Conservation (phyloP, 768 basidiomycete species). For the Mycena olivaceomarginata region DNA sequence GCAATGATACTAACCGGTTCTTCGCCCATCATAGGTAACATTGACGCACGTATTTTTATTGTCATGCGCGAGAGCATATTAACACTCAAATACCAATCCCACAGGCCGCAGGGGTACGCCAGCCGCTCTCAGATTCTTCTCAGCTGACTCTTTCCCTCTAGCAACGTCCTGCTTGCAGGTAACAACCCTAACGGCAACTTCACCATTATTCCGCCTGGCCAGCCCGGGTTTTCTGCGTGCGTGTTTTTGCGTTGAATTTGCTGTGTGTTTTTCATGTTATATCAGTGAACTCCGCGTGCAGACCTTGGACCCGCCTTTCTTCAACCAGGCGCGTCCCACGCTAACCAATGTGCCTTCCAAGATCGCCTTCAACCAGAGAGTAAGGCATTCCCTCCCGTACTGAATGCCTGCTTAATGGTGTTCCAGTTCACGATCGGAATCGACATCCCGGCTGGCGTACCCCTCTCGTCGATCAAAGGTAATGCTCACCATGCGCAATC, state of each 20-base stretch:
- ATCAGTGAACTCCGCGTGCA: constrained; percentile 55
- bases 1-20: not conserved
- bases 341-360: constrained; percentile 50
- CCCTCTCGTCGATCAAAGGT: constrained; percentile 33
- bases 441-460: constrained; percentile 48
- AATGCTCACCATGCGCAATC: not conserved
- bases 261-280: not conserved
- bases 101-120: constrained; percentile 37
- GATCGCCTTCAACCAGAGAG: constrained; percentile 49
- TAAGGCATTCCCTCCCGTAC: not conserved
- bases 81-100: not conserved
- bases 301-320: constrained; percentile 56
- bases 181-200: constrained; percentile 39
- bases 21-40: not conserved
- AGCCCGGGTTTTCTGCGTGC: constrained; percentile 44
- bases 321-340: constrained; percentile 48
- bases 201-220: constrained; percentile 30
- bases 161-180: constrained; percentile 43
- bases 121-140: not conserved
- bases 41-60: constrained; percentile 2
- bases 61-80: not conserved
- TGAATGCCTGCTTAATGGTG: not conserved
- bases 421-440: constrained; percentile 52
- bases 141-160: not conserved
- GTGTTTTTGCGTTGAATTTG: not conserved